A percentile compares a stretch with the other conserved stretches of the same genome.
Evolutionary conservation across 192 early-diverging fungal genomes (phyloP).

Genomic region (Backusella liffmaniae): DNA sequence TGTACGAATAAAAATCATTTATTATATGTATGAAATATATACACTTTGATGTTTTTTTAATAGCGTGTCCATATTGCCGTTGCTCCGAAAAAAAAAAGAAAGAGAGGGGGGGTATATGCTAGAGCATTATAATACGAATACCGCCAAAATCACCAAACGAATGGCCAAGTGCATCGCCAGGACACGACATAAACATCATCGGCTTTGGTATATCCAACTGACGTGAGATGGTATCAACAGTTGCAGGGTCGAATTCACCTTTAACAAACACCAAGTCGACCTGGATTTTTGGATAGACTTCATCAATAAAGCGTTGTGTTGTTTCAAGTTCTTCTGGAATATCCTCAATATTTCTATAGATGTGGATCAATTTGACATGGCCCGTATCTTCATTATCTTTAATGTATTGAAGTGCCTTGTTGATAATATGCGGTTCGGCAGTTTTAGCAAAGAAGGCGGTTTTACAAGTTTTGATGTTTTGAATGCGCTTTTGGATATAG

Average conservation of each 20-base stretch:
- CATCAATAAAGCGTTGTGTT: conserved; percentile 55
- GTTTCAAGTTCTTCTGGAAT: conserved; percentile 54
- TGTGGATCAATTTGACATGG: conserved; percentile 50
- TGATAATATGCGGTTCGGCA: conserved; percentile 54
- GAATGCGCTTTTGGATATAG: conserved; percentile 33
- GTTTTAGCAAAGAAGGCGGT: conserved; percentile 59
- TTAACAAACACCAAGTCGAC: conserved; percentile 48
- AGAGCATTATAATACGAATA: conserved; percentile 48
- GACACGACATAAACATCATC: conserved; percentile 46
- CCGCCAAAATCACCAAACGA: conserved; percentile 43
- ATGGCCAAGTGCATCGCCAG: conserved; percentile 32
- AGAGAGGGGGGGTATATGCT: neutral
- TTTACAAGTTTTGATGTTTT: conserved; percentile 35
- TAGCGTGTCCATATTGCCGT: neutral
- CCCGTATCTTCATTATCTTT: conserved; percentile 44
- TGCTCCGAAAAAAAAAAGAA: neutral
- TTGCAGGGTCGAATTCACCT: conserved; percentile 40
- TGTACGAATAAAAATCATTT: neutral
- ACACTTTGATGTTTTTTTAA: neutral
- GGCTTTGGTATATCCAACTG: conserved; percentile 39
- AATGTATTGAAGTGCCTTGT: conserved; percentile 55
- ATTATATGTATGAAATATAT: neutral
- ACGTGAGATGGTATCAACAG: conserved; percentile 39
- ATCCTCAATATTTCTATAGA: conserved; percentile 40
- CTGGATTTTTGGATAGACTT: conserved; percentile 50